Conservation (phyloP, 352 stramenopile species). For the Peronospora belbahrii region DNA sequence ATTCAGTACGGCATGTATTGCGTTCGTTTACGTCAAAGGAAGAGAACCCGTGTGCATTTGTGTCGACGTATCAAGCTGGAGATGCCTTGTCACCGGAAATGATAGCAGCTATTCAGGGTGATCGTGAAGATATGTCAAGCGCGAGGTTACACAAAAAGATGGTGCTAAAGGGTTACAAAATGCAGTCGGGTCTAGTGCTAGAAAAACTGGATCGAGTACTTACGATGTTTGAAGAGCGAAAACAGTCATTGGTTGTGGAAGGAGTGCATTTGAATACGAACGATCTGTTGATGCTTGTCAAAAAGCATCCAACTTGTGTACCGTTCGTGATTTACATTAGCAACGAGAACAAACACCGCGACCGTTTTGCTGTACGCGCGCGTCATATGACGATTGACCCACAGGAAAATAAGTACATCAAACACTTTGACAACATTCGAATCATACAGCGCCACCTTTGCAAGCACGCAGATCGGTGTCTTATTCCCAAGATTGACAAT, state of each 20-base stretch:
- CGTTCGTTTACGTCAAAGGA: slow-evolving; percentile 76
- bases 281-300: slow-evolving; percentile 70
- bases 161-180: slow-evolving; percentile 71
- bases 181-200: slow-evolving; percentile 74
- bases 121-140: slow-evolving; percentile 45
- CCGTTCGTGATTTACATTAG: slow-evolving; percentile 88
- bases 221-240: slow-evolving; percentile 78
- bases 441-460: slow-evolving; percentile 83
- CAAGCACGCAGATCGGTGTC: slow-evolving; percentile 73
- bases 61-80: slow-evolving; percentile 85
- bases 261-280: slow-evolving; percentile 83
- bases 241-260: slow-evolving; percentile 81
- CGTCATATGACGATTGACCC: slow-evolving; percentile 86
- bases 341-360: slow-evolving; percentile 83
- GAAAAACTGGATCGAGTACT: slow-evolving; percentile 79
- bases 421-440: slow-evolving; percentile 87
- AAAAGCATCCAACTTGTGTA: slow-evolving; percentile 74
- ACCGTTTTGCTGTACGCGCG: slow-evolving; percentile 76
- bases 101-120: slow-evolving; percentile 38
- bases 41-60: slow-evolving; percentile 73
- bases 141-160: slow-evolving; percentile 79
- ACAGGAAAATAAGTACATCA: slow-evolving; percentile 88
- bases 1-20: slow-evolving; percentile 80
- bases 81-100: slow-evolving; percentile 50
- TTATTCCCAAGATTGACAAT: slow-evolving; percentile 88